Base-by-base conservation (phyloP, 139 green algal species). In the Auxenochlorella pyrenoidosa region DNA sequence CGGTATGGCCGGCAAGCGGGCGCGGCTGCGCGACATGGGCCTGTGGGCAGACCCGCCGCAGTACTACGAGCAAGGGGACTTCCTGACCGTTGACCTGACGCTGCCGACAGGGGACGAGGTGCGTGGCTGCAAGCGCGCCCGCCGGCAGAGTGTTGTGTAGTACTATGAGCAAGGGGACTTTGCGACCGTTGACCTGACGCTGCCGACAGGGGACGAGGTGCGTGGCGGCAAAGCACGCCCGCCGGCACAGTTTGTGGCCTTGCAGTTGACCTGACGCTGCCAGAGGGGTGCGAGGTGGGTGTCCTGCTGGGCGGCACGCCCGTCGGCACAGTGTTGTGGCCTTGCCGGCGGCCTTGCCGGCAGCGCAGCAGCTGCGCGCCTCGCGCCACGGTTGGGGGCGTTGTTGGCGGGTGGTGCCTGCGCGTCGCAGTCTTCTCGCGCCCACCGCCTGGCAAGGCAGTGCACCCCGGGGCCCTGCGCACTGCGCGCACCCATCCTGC, bases 21-120 rank as follows among this genome's bases (percentile, higher is more conserved):
- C 70, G 47, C 82, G 82, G 44, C 84, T 92, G 87, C 47, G 89
- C 32, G 87, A 84, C 79, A 41, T 84, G 58, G 58, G 38, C 15
- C 79, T 84, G 24, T 84, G 79, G 79, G 70, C 19, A 6, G 79
- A 84, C 79, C 54, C 44, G 28, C 79, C 79, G 24, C 38, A 43
- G 1, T 87, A 79, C 34, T 87, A 82, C 10, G 36, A 26, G n/a
- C 13, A 19, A 19, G 38, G 85, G 83, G 24, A 0, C 54, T 76
- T 84, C 72, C 77, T 87, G 22, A 87, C 82, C 16, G 82, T 87
- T 12, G 82, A 87, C 44, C 47, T 87, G 34, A 36, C 38, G 70
- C 70, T 81, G 44, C 82, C 82, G 3, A 5, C 79, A 34, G 82
- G 70, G 68, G 38, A 71, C 36, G 26, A 16, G 28, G 41, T 58